These are phyloP conservation scores for Tulasnella sp. DNA, from an alignment of 768 basidiomycete genomes.

Conservation along the genomic window DNA sequence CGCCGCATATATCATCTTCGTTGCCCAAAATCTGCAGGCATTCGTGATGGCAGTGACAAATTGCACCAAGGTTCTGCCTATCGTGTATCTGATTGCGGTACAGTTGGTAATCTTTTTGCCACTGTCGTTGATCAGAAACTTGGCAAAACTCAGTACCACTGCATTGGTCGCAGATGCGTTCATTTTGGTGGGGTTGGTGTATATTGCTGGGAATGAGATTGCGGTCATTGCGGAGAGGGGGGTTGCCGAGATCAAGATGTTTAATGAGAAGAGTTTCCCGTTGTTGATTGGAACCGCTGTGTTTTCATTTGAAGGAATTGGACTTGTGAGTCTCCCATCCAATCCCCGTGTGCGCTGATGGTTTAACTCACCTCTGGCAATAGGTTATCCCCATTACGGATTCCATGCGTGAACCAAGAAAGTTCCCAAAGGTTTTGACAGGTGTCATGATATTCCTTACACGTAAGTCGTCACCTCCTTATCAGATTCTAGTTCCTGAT, in stretches of 20 bases:
- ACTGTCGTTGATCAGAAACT: conserved; percentile 74
- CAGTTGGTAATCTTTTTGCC: conserved; percentile 84
- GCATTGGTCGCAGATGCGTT: conserved; percentile 90
- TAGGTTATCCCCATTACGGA: conserved; percentile 92
- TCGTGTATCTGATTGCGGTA: conserved; percentile 63
- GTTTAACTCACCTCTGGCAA: not conserved
- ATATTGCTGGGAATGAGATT: conserved; percentile 81
- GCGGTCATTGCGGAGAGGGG: conserved; percentile 52
- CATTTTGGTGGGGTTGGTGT: conserved; percentile 76
- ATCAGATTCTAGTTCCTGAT: conserved; percentile 2
- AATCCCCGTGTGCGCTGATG: no score
- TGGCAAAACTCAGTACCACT: conserved; percentile 87
- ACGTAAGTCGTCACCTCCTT: conserved; percentile 30
- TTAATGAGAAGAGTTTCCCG: conserved; percentile 83
- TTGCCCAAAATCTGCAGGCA: conserved; percentile 82
- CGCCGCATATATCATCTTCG: conserved; percentile 87
- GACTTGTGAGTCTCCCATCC: conserved; percentile 42
- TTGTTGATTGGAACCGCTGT: conserved; percentile 93
- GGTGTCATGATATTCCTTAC: conserved; percentile 84
- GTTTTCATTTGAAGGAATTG: conserved; percentile 97
- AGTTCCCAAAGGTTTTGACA: conserved; percentile 78
- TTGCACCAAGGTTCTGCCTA: conserved; percentile 51
- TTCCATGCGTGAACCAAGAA: conserved; percentile 88
- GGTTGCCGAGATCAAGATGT: conserved; percentile 64
- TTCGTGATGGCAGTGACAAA: conserved; percentile 72